Base-by-base conservation (phyloP, 2,329 filamentous ascomycete genomes). In the Trichoderma sp. region DNA sequence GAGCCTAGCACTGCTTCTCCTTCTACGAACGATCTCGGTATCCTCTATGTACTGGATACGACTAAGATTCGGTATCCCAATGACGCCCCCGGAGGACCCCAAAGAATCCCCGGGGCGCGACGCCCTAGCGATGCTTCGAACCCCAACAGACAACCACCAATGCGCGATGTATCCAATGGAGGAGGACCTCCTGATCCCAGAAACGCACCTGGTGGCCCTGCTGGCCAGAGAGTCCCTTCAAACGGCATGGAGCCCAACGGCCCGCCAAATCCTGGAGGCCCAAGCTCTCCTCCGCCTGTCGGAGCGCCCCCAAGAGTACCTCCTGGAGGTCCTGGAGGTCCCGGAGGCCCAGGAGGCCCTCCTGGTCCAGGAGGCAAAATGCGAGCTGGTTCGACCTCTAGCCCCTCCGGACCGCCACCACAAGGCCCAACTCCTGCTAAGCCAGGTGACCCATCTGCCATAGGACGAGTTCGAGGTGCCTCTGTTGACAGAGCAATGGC, bases 21-120 rank as follows among this genome's bases (percentile, higher is more conserved):
- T 59, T 89, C 96, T 75, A 88, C 92, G 37, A 91, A 90, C 71
- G 96, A 99, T 77, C 84, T 99, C 64, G 93, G 92, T 70, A 87
- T 97, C 75, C 91, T 93, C 43, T 99, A 98, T 79, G 87, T 97
- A 72, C 84, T 99, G 71, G 96, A 99, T 79, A 99, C 96, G 10
- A 91, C 89, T 59, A 99, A 99, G 81, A 99, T 99, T 74, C 89
- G 96, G 72, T 99, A 99, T 79, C 96, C 96, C 1, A 95, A 92
- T 74, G 94, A 97, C 75, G 81, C 84, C 5, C 78, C 79, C 65
- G 77, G 68, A 65, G 72, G 70, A 14, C 76, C 78, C 6, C 83
- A 83, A 71, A 82, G 81, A 70, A 72, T 76, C 24, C 76, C 78
- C 11, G 82, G 83, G 65, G 77, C 75, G 35, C 78, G 82, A 61